Percentiles rank a stretch among this genome's conserved stretches.
Conservation (phyloP, 2,329 filamentous ascomycete species). For the Penicillium psychrosexuale region DNA sequence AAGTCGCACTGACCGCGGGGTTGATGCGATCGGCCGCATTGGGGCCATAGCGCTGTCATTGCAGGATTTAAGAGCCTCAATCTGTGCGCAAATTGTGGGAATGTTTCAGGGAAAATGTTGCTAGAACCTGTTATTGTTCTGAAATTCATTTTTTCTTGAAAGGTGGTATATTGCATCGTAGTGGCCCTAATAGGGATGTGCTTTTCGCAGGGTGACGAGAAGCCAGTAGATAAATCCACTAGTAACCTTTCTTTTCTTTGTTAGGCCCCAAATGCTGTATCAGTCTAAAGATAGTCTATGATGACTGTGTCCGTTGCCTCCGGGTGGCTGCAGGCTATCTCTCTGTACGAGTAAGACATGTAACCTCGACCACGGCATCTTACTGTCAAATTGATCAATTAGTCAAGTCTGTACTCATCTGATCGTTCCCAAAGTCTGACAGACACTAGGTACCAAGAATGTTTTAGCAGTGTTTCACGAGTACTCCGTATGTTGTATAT, state of each 20-base stretch:
- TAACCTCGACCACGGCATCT: neutral
- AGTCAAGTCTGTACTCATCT: no score
- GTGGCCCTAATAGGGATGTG: neutral
- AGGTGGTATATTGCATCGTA: no score
- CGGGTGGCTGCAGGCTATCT: neutral
- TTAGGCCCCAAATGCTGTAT: neutral
- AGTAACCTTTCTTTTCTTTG: neutral
- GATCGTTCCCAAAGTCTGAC: neutral
- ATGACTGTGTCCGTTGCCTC: neutral
- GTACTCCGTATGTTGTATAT: no score
- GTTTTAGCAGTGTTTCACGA: neutral
- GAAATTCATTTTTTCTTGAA: no score
- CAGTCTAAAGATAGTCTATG: neutral
- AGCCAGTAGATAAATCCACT: neutral
- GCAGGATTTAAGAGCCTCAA: neutral
- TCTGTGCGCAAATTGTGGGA: neutral
- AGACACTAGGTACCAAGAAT: neutral
- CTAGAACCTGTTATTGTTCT: no score
- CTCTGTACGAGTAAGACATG: no score
- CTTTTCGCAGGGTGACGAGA: neutral
- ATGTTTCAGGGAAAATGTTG: neutral
- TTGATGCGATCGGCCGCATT: neutral
- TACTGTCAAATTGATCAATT: no score
- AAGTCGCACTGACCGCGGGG: neutral
- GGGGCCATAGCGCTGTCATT: neutral